phyloP scores from a whole-genome alignment of 345 rosid genomes.

The Erucastrum elatum region DNA sequence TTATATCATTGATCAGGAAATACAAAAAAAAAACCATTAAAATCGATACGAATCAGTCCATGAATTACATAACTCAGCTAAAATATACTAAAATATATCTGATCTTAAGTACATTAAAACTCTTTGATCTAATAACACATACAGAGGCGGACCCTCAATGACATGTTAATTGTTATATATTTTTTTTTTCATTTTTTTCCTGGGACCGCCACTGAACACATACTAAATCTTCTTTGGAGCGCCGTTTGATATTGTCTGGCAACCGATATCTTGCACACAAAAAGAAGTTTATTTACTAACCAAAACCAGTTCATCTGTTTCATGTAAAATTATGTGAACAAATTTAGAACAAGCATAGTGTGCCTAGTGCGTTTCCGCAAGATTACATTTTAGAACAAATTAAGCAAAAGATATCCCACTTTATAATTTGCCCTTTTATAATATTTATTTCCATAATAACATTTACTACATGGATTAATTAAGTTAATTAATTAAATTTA shows the following conservation, averaged over 20 bases:
- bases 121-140: too few relatives aligned
- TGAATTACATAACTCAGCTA: neutral
- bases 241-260: constrained; percentile 16
- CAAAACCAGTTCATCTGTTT: neutral
- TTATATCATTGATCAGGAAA: neutral
- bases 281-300: neutral
- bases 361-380: too few relatives aligned
- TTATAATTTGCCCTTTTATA: too few relatives aligned
- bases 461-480: neutral
- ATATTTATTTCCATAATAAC: neutral
- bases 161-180: too few relatives aligned
- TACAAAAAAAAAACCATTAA: neutral
- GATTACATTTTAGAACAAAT: too few relatives aligned
- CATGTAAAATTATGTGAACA: too few relatives aligned
- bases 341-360: too few relatives aligned
- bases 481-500: neutral
- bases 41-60: neutral
- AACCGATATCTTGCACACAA: neutral
- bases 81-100: neutral
- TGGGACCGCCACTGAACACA: too few relatives aligned
- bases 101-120: too few relatives aligned
- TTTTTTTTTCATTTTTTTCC: too few relatives aligned
- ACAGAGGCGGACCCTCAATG: too few relatives aligned
- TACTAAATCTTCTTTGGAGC: constrained; percentile 3
- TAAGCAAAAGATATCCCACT: too few relatives aligned